Percentiles rank a stretch among this genome's conserved stretches.
phyloP scores from a whole-genome alignment of 2,329 filamentous ascomycete species.

The Triangularia setosa region DNA sequence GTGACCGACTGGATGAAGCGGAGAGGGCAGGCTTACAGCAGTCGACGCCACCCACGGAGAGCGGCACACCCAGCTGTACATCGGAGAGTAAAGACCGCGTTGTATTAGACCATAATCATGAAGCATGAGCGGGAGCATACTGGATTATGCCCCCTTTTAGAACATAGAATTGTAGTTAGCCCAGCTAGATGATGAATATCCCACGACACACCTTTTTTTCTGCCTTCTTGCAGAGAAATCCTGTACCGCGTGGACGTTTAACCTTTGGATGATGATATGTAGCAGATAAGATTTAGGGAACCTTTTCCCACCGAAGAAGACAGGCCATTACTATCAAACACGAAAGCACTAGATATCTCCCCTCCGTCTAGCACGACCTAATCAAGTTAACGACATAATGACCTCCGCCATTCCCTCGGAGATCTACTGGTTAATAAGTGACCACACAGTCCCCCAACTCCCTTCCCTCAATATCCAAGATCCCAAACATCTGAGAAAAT shows the following conservation, averaged over 20 bases:
- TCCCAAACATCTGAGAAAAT: no score
- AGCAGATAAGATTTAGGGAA: no score
- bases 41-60: background rate
- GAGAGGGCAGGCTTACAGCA: background rate
- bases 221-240: background rate
- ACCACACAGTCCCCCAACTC: no score
- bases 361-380: no score
- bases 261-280: no score
- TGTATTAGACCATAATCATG: slow-evolving; percentile 20
- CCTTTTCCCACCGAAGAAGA: no score
- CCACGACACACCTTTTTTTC: background rate
- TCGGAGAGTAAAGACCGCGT: slow-evolving; percentile 26
- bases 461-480: background rate
- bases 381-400: no score
- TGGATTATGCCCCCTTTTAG: slow-evolving; percentile 14
- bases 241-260: no score
- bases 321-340: no score
- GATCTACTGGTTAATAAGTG: no score
- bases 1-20: slow-evolving; percentile 47
- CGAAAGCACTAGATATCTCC: no score
- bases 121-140: slow-evolving; percentile 3
- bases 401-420: no score
- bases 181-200: background rate
- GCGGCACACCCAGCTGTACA: background rate
- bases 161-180: background rate